A percentile compares a stretch with the other conserved stretches of the same genome.
These are phyloP conservation scores for Metschnikowia bowlesiae DNA, from an alignment of 805 yeast species.

Conservation along the genomic window DNA sequence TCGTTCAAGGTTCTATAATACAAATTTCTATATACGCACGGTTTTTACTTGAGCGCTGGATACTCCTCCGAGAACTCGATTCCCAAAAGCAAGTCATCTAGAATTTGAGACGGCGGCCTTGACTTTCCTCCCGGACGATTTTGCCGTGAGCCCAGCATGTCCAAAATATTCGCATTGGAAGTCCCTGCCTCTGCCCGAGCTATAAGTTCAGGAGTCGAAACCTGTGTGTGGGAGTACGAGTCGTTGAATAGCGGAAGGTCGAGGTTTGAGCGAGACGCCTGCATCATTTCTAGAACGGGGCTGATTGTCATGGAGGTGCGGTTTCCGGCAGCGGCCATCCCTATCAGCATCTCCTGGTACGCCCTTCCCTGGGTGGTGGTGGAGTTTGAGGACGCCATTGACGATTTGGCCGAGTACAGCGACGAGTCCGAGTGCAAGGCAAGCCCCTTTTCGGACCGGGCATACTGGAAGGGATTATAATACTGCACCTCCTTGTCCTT, in stretches of 20 bases:
- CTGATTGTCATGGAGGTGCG: constrained; percentile 49
- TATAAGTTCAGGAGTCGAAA: neutral
- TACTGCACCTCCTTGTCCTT: constrained; percentile 30
- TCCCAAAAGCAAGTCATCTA: constrained; percentile 42
- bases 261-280: constrained; percentile 10
- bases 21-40: neutral
- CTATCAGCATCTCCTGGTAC: constrained; percentile 23
- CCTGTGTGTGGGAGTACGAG: neutral
- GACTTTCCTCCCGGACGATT: constrained; percentile 8
- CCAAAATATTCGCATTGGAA: constrained; percentile 4
- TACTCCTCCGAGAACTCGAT: constrained; percentile 9
- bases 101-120: constrained; percentile 48
- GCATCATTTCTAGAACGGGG: constrained; percentile 43
- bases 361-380: constrained; percentile 13
- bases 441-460: neutral
- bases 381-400: neutral
- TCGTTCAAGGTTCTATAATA: neutral
- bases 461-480: constrained; percentile 15
- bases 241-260: constrained; percentile 14
- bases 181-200: neutral
- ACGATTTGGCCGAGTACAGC: constrained; percentile 16
- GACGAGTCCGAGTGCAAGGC: constrained; percentile 14
- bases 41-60: neutral
- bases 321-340: constrained; percentile 11
- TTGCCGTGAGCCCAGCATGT: neutral